phyloP scores from a whole-genome alignment of 2,329 filamentous ascomycete genomes.

The Seiridium unicorne region DNA sequence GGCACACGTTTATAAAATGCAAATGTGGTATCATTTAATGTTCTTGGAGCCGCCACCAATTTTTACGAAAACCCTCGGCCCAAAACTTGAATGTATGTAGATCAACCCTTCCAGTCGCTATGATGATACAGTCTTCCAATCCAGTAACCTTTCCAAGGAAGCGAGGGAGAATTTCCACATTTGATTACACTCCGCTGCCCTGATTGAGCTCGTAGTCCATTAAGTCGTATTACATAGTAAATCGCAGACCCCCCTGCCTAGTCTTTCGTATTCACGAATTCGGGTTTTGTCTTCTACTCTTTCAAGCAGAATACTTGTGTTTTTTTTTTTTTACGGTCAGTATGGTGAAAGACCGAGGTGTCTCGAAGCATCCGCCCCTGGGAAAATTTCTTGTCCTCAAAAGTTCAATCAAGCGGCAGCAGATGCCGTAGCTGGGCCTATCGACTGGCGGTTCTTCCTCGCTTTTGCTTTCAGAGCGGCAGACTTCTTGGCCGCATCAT shows the following conservation, averaged over 20 bases:
- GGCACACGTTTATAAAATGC: not conserved
- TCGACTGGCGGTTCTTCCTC: conserved; percentile 44
- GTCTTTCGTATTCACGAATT: not conserved
- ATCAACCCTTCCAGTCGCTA: not conserved
- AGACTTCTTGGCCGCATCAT: conserved; percentile 40
- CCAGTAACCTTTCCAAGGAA: not conserved
- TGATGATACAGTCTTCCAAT: not conserved
- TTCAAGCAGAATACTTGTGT: not conserved
- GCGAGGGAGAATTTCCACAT: not conserved
- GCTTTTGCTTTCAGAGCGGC: conserved; percentile 31
- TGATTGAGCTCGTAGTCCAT: not conserved
- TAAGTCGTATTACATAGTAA: conserved; percentile 1
- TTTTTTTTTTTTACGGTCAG: no score
- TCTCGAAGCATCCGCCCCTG: not conserved
- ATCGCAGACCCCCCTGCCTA: not conserved
- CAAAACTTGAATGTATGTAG: no score
- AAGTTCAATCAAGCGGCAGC: not conserved
- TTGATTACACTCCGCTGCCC: not conserved
- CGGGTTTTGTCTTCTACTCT: not conserved
- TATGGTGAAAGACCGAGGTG: not conserved
- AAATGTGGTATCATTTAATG: conserved; percentile 3
- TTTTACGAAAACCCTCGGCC: no score
- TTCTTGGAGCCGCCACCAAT: no score
- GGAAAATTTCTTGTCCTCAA: not conserved
- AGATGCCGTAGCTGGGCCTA: conserved; percentile 24